Evolutionary conservation across 2,329 filamentous ascomycete species (phyloP).

Genomic region (Fusarium sp.): DNA sequence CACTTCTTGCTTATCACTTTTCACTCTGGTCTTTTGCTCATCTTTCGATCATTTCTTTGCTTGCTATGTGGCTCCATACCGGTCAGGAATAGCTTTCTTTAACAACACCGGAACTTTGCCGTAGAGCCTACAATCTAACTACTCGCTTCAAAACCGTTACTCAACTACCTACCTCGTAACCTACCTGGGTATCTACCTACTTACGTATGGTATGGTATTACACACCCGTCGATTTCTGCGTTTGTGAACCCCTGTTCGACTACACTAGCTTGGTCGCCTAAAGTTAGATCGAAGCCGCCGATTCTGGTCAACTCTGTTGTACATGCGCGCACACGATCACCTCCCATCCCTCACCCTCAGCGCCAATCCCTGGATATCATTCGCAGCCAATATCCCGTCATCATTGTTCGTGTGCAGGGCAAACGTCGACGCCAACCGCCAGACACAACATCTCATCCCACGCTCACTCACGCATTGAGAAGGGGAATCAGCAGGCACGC

Average conservation of each 20-base stretch:
- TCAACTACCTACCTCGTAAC: too few relatives aligned
- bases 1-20: background rate
- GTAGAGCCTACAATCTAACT: constrained; percentile 8
- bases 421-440: constrained; percentile 19
- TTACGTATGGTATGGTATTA: constrained; percentile 3
- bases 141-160: constrained; percentile 16
- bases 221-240: constrained; percentile 21
- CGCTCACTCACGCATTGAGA: constrained; percentile 35
- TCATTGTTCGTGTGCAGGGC: constrained; percentile 31
- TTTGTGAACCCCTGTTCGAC: constrained; percentile 34
- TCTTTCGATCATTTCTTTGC: background rate
- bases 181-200: too few relatives aligned
- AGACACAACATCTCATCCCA: constrained; percentile 39
- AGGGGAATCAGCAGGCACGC: constrained; percentile 42
- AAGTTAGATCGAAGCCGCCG: constrained; percentile 39
- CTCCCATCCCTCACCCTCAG: constrained; percentile 19
- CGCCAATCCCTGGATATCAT: constrained; percentile 28
- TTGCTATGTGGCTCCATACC: background rate
- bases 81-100: constrained; percentile 3
- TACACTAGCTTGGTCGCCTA: constrained; percentile 32
- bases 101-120: constrained; percentile 23
- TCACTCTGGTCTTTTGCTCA: constrained; percentile 5
- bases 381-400: constrained; percentile 24
- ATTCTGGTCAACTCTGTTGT: constrained; percentile 35
- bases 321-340: constrained; percentile 41